Base-by-base conservation (phyloP, 1,284 basidiomycete genomes). In the Leccinum griseonigrum region DNA sequence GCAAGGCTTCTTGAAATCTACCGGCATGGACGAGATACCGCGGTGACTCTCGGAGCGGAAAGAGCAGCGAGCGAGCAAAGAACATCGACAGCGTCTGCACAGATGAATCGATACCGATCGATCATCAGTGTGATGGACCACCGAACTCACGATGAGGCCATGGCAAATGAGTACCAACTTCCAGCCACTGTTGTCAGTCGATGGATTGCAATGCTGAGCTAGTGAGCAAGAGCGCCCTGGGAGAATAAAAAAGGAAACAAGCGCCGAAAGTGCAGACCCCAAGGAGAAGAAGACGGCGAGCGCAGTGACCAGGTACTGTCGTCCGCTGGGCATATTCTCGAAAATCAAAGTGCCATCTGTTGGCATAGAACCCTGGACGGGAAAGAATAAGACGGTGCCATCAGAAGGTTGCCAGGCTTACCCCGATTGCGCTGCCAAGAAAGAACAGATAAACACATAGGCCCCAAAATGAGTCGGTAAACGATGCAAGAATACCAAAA, bases 211-310 rank as follows among this genome's bases (percentile, higher is more conserved):
- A 1, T 78, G 71, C 16, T 72, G 70, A 13, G 77, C 68, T 3
- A 75, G 63, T 31, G 81, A 75, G 71, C 95, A 98, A 1, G 92
- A 93, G 65, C 87, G 80, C 14, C 82, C 77, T 0, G 95, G 95
- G 36, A 98, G 84, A 56, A 95, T 82, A 29, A 89, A 61, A 34
- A 95, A 83, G 32, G 86, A 92, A 48, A 95, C 85, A 8, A 93
- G 73, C 0, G 95, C 93, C 1, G 93, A 82, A 6, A 97, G 74
- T 28, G 97, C 92, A 0, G 95, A 88, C 43, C 95, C 95, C 55
- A 97, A 78, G 3, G 94, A 95, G 79, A 97, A 97, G 81, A 98
- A 99, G 28, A 97, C 86, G 5, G 94, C 97, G 16, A 98, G 84
- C 0, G 92, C 92, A 0, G 96, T 98, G 56, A 98, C 89, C 38